Conservation (phyloP, 129 eudicot species). For the Sambucus nigra region DNA sequence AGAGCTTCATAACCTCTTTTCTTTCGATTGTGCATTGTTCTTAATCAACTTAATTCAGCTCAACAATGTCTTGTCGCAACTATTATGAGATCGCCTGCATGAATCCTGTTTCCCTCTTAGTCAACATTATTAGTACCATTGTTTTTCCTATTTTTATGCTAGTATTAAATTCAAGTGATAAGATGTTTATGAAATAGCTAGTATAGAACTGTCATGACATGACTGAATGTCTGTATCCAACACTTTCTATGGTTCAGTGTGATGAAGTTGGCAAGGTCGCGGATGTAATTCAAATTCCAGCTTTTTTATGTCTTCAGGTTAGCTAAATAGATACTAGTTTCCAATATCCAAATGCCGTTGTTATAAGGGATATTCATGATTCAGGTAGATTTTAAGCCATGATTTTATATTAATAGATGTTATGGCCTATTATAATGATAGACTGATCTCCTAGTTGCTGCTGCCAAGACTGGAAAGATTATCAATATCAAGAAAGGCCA, state of each 20-base stretch:
- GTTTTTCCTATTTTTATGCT: too few relatives aligned
- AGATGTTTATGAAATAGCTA: too few relatives aligned
- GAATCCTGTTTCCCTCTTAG: too few relatives aligned
- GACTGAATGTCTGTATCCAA: too few relatives aligned
- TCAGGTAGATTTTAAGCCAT: not conserved
- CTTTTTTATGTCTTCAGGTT: constrained; percentile 92
- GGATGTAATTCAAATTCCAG: constrained; percentile 94
- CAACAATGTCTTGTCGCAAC: too few relatives aligned
- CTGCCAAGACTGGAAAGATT: constrained; percentile 87
- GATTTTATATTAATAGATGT: constrained; percentile 5
- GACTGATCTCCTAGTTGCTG: constrained; percentile 98
- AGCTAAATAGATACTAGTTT: constrained; percentile 8
- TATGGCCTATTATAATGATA: constrained; percentile 16
- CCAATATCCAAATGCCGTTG: not conserved
- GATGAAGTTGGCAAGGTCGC: constrained; percentile 95
- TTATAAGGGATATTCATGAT: not conserved
- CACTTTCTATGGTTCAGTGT: constrained; percentile 33
- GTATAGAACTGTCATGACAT: too few relatives aligned
- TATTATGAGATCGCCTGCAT: too few relatives aligned
- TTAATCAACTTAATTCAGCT: too few relatives aligned
- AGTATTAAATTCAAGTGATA: too few relatives aligned
- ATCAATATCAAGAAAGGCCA: constrained; percentile 95
- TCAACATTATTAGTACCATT: too few relatives aligned
- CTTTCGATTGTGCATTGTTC: too few relatives aligned
- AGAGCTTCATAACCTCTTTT: too few relatives aligned